These are phyloP conservation scores for Malus sieversii DNA, from an alignment of 306 rosid species.

Conservation along the genomic window DNA sequence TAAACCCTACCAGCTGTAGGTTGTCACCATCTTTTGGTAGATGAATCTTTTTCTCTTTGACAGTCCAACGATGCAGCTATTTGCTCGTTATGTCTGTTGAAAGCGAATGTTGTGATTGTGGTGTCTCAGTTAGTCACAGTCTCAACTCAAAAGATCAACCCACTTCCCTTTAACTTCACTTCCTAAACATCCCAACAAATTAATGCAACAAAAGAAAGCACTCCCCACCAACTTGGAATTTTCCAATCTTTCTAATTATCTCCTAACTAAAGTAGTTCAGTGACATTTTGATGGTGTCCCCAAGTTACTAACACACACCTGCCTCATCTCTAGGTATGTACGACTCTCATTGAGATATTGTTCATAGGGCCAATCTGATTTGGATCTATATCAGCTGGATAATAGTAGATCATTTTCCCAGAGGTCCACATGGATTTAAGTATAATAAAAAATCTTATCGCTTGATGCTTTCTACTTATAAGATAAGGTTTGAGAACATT, in stretches of 20 bases:
- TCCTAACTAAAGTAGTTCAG: not conserved
- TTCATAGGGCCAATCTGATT: slow-evolving; percentile 13
- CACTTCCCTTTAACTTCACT: not conserved
- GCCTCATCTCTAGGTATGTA: not conserved
- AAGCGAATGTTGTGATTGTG: slow-evolving; percentile 46
- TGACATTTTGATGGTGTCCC: not conserved
- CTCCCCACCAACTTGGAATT: slow-evolving; percentile 8
- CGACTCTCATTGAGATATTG: not conserved
- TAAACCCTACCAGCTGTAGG: not conserved
- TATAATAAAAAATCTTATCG: slow-evolving; percentile 43
- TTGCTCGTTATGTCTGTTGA: slow-evolving; percentile 17
- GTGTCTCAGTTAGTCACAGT: slow-evolving; percentile 71
- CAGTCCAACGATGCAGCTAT: not conserved
- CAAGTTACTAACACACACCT: not conserved
- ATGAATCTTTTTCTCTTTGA: not conserved
- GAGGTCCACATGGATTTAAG: slow-evolving; percentile 32
- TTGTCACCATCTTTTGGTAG: not conserved
- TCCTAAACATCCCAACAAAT: not conserved
- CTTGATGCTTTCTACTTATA: slow-evolving; percentile 13
- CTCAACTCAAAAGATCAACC: slow-evolving; percentile 14
- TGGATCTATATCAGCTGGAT: slow-evolving; percentile 32
- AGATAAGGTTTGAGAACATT: slow-evolving; percentile 58
- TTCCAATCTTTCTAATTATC: not conserved
- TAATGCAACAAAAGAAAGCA: slow-evolving; percentile 7
- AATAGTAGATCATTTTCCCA: slow-evolving; percentile 2